Percentiles rank a stretch among this genome's conserved stretches.
These are phyloP conservation scores for Atkinsonella texensis DNA, from an alignment of 2,329 filamentous ascomycete genomes.

Conservation along the genomic window DNA sequence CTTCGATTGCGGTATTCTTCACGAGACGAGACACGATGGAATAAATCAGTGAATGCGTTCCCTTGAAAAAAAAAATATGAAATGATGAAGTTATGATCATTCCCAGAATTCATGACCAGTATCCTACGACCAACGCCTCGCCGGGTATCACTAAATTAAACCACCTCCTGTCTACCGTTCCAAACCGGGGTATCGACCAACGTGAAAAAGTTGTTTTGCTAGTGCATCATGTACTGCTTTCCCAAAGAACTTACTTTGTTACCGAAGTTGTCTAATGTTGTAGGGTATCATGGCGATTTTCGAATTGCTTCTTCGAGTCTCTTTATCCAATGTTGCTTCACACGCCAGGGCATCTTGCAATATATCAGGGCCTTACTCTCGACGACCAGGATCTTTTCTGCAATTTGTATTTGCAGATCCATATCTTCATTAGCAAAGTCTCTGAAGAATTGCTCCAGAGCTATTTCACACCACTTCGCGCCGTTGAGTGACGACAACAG, in stretches of 20 bases:
- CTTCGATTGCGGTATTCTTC: neutral
- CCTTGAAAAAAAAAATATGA: neutral
- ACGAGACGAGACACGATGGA: neutral
- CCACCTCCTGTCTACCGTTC: constrained; percentile 2
- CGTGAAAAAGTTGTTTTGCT: neutral
- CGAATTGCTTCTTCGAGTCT: constrained; percentile 29
- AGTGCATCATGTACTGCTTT: neutral
- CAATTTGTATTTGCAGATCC: constrained; percentile 47
- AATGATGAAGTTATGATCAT: neutral
- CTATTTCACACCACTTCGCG: constrained; percentile 43
- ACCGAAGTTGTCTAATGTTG: neutral
- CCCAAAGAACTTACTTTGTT: neutral
- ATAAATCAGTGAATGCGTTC: neutral
- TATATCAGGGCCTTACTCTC: constrained; percentile 50
- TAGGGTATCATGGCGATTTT: neutral
- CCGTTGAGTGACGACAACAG: constrained; percentile 25
- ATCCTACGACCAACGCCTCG: constrained; percentile 10
- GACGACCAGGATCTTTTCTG: constrained; percentile 45
- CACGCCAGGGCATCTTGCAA: constrained; percentile 43
- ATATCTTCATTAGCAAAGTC: constrained; percentile 46
- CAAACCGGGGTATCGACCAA: neutral
- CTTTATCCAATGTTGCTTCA: constrained; percentile 45
- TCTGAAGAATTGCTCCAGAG: constrained; percentile 46
- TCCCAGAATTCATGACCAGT: neutral
- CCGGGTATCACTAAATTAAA: constrained; percentile 13